phyloP scores from a whole-genome alignment of 352 stramenopile genomes.

The Phytophthora agathidicida region DNA sequence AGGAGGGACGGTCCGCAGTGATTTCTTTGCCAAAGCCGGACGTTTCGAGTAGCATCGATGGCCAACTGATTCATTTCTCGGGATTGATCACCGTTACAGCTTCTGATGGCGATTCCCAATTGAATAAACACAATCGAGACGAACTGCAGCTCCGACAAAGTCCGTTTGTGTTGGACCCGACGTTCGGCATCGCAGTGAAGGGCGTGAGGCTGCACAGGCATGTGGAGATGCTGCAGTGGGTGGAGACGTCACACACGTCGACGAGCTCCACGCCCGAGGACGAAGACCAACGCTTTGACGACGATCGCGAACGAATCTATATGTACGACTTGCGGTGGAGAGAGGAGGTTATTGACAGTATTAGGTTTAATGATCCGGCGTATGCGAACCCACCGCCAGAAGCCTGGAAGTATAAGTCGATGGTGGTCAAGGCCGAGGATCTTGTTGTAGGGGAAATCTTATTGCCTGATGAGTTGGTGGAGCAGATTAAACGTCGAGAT shows the following conservation, averaged over 20 bases:
- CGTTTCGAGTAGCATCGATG: slow-evolving; percentile 31
- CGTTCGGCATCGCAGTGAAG: slow-evolving; percentile 69
- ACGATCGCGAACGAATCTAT: slow-evolving; percentile 70
- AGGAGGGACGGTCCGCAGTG: slow-evolving; percentile 47
- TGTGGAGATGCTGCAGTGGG: slow-evolving; percentile 87
- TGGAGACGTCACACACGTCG: slow-evolving; percentile 72
- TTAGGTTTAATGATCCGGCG: slow-evolving; percentile 59
- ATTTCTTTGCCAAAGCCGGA: slow-evolving; percentile 32
- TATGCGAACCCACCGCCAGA: slow-evolving; percentile 69
- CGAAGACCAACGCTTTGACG: slow-evolving; percentile 51
- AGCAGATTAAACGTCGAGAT: slow-evolving; percentile 72
- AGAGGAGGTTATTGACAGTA: slow-evolving; percentile 57
- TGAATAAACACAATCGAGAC: slow-evolving; percentile 6
- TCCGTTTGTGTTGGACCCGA: slow-evolving; percentile 63
- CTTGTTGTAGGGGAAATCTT: slow-evolving; percentile 71
- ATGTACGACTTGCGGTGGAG: slow-evolving; percentile 75
- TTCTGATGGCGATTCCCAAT: background rate
- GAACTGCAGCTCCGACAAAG: slow-evolving; percentile 35
- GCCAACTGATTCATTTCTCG: slow-evolving; percentile 47
- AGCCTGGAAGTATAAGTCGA: slow-evolving; percentile 52
- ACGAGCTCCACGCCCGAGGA: slow-evolving; percentile 48
- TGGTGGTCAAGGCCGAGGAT: slow-evolving; percentile 35
- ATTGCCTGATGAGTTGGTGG: slow-evolving; percentile 59
- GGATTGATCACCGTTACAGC: slow-evolving; percentile 55
- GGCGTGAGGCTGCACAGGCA: slow-evolving; percentile 65